Evolutionary conservation across 108 stramenopile genomes (phyloP), one percentile per base, ranked within the genome.

Genomic region (Skeletonema potamos): DNA sequence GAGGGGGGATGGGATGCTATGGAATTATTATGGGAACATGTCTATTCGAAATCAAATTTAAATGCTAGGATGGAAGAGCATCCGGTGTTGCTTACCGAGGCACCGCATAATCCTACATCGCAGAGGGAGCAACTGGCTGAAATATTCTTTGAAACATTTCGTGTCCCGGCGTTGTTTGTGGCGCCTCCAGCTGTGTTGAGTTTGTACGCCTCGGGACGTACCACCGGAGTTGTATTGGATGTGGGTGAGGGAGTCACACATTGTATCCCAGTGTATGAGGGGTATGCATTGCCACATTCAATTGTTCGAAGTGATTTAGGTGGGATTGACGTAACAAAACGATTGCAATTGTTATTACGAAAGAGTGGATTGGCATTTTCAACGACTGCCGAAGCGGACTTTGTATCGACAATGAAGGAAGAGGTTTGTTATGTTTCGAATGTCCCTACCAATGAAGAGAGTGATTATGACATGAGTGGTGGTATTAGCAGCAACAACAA

Each of bases 211-310:
- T 96, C 95, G 13, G 99, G 98, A 34, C 75, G 97, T 30, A 96
- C 96, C 24, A 99, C 98, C 2, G 98, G 98, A 27, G 91, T 98
- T 2, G 99, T 99, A 17, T 78, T 99, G 64, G 99, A 99, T 85
- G 88, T 95, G 17, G 99, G 99, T 17, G 96, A 99, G 68, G 97
- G 95, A 11, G 96, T 98, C 11, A 91, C 96, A 3, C 98, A 99
- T 73, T 96, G 93, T 24, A 92, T 97, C 20, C 98, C 98, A 8
- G 97, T 99, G 7, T 98, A 97, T 81, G 98, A 99, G 63, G 99
- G 99, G 15, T 97, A 93, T 62, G 97, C 97, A 18, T 84, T 98
- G 69, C 94, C 92, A 22, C 96, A 98, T 84, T 95, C 97, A 27
- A 90, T 98, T 48, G 78, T 87, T 11, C 82, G 97, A 27, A 85